phyloP scores from a whole-genome alignment of 129 eudicot genomes.

The Logfia minima region DNA sequence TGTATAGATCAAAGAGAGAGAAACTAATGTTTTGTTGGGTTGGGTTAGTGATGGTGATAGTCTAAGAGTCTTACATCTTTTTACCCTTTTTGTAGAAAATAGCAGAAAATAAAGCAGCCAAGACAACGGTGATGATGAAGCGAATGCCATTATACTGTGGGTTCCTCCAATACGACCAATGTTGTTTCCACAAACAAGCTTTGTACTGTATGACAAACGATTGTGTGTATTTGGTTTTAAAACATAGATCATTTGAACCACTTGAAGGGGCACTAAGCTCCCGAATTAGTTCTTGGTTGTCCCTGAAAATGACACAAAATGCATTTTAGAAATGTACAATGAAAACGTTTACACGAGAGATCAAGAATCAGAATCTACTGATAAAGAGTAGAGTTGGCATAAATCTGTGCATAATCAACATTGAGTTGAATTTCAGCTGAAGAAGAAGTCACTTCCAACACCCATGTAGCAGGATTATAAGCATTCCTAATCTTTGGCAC shows the following conservation, averaged over 20 bases:
- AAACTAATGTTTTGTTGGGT: no score
- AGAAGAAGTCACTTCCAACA: constrained; percentile 38
- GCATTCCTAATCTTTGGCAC: constrained; percentile 44
- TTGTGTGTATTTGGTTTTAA: constrained; percentile 19
- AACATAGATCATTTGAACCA: constrained; percentile 27
- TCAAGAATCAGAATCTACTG: constrained; percentile 6
- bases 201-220: constrained; percentile 1
- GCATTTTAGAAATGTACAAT: neutral
- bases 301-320: constrained; percentile 18
- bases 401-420: constrained; percentile 24
- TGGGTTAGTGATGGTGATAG: no score
- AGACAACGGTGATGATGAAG: constrained; percentile 4
- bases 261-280: constrained; percentile 28
- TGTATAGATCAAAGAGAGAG: no score
- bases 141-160: constrained; percentile 20
- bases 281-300: constrained; percentile 21
- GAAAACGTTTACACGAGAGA: neutral
- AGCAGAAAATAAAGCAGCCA: constrained; percentile 7
- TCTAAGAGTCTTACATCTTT: constrained; percentile 10
- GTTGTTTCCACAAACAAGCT: constrained; percentile 30
- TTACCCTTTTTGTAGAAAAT: constrained; percentile 27
- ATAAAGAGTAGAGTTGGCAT: constrained; percentile 25
- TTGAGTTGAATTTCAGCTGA: constrained; percentile 22
- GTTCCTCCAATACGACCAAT: constrained; percentile 25
- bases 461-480: constrained; percentile 60